Evolutionary conservation across 2,329 filamentous ascomycete species (phyloP).

Genomic region (Clarireedia sp.): DNA sequence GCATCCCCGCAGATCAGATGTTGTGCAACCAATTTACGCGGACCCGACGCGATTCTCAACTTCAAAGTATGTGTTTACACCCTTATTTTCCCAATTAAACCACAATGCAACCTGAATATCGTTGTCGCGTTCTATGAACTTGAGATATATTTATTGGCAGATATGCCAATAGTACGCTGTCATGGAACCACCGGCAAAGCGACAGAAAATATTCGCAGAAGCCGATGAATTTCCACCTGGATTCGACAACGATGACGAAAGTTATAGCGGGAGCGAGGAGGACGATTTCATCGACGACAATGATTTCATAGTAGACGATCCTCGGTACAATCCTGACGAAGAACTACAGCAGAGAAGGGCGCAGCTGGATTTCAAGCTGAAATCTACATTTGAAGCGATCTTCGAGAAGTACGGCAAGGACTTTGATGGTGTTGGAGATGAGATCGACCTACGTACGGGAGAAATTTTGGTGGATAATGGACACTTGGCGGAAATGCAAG

Average conservation of each 20-base stretch:
- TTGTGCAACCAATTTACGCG: slow-evolving; percentile 1
- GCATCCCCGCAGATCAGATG: background rate
- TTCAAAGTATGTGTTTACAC: background rate
- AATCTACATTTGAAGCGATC: slow-evolving; percentile 78
- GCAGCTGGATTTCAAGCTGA: slow-evolving; percentile 63
- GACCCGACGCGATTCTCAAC: background rate
- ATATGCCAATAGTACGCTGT: background rate
- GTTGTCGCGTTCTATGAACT: no score
- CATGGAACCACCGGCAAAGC: slow-evolving; percentile 56
- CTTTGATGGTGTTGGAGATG: slow-evolving; percentile 77
- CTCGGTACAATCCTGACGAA: slow-evolving; percentile 43
- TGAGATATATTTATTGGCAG: background rate
- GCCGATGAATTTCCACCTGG: slow-evolving; percentile 13
- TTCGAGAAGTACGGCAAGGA: slow-evolving; percentile 83
- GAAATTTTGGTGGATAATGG: slow-evolving; percentile 86
- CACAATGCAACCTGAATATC: background rate
- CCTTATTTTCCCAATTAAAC: background rate
- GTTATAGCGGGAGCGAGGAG: slow-evolving; percentile 11
- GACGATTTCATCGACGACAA: slow-evolving; percentile 11
- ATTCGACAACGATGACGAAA: slow-evolving; percentile 12
- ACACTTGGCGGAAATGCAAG: slow-evolving; percentile 59
- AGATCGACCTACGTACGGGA: slow-evolving; percentile 78
- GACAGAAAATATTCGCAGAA: slow-evolving; percentile 45
- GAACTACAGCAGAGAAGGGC: slow-evolving; percentile 55
- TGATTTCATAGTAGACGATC: slow-evolving; percentile 12